Evolutionary conservation across 805 yeast genomes (phyloP).

Genomic region (Candida nitratophila): DNA sequence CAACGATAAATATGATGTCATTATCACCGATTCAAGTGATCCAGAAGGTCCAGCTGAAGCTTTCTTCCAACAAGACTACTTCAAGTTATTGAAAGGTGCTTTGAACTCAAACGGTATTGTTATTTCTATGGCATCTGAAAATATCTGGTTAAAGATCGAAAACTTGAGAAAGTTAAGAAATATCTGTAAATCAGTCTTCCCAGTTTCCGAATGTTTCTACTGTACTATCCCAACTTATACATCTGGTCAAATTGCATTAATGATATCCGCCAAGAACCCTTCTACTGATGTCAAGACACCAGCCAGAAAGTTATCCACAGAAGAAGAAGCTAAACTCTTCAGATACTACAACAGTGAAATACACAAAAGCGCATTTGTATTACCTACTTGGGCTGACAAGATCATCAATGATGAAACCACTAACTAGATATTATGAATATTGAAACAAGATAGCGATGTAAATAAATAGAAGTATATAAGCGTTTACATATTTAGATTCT

Average conservation of each 20-base stretch:
- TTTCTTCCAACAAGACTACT: constrained; percentile 74
- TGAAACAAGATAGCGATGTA: too few species aligned
- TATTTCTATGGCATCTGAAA: constrained; percentile 79
- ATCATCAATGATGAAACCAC: constrained; percentile 11
- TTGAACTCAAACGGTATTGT: constrained; percentile 52
- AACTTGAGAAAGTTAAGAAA: constrained; percentile 40
- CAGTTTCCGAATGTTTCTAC: constrained; percentile 58
- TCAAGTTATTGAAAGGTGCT: constrained; percentile 57
- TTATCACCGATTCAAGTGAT: constrained; percentile 88
- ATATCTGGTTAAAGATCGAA: constrained; percentile 63
- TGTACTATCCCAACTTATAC: constrained; percentile 86
- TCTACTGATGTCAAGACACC: constrained; percentile 43
- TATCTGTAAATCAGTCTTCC: constrained; percentile 49
- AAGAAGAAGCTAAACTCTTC: constrained; percentile 42
- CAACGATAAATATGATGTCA: constrained; percentile 60
- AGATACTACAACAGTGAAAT: constrained; percentile 60
- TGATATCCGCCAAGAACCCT: constrained; percentile 59
- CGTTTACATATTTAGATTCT: too few species aligned
- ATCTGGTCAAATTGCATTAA: constrained; percentile 78
- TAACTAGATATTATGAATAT: background rate
- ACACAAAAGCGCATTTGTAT: constrained; percentile 66
- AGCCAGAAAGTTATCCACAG: constrained; percentile 34
- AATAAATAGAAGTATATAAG: too few species aligned
- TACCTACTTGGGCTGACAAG: constrained; percentile 69
- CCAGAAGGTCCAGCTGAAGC: constrained; percentile 94